phyloP scores from a whole-genome alignment of 2,329 filamentous ascomycete genomes.

The Xylariaceae sp. region DNA sequence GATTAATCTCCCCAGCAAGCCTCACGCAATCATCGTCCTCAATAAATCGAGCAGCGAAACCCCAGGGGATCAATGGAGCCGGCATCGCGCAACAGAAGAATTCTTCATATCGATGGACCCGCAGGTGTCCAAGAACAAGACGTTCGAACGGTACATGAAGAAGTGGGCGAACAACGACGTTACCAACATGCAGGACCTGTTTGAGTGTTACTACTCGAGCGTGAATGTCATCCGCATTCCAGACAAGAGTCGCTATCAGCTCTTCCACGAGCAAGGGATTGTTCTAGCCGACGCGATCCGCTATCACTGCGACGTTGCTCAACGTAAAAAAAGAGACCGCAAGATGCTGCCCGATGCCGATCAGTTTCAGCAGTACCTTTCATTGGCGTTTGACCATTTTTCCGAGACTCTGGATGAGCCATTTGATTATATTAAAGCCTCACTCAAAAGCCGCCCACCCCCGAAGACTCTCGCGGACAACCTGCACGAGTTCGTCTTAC shows the following conservation, averaged over 20 bases:
- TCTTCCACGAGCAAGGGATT: background rate
- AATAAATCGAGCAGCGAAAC: background rate
- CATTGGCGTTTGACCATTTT: constrained; percentile 2
- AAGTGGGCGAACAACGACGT: background rate
- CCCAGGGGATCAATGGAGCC: background rate
- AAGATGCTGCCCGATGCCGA: background rate
- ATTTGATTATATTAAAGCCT: constrained; percentile 2
- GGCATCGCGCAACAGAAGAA: background rate
- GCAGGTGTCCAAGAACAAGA: background rate
- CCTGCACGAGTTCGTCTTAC: background rate
- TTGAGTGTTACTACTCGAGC: background rate
- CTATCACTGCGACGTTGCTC: no score
- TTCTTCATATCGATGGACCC: constrained; percentile 1
- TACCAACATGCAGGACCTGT: constrained; percentile 1
- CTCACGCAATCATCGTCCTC: constrained; percentile 1
- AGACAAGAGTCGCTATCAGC: constrained; percentile 1
- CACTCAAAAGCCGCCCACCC: background rate
- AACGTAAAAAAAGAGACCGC: background rate
- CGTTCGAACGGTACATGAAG: background rate
- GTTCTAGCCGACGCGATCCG: background rate
- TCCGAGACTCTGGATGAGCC: constrained; percentile 2
- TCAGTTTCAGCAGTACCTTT: background rate
- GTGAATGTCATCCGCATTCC: background rate
- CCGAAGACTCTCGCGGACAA: background rate
- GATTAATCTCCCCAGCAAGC: constrained; percentile 2